Percentiles rank a stretch among this genome's conserved stretches.
These are phyloP conservation scores for Suillus spraguei DNA, from an alignment of 768 basidiomycete species.

Conservation along the genomic window DNA sequence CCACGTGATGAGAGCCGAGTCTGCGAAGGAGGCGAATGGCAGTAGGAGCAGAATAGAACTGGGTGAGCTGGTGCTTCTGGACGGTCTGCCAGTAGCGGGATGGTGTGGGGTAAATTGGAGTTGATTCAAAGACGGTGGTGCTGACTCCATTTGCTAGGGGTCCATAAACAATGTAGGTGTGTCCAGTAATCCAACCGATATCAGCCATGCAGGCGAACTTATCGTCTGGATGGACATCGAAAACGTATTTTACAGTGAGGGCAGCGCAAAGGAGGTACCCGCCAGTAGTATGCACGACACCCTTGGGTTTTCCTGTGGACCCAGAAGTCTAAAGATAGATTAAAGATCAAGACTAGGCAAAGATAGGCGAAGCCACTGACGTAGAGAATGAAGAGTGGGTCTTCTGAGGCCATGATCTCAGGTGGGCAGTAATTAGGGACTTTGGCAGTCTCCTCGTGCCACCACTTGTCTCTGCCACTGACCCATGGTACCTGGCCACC, in stretches of 20 bases:
- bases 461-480: conserved; percentile 89
- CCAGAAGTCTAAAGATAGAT: conserved; percentile 73
- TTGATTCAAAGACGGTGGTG: conserved; percentile 94
- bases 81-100: conserved; percentile 98
- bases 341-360: conserved; percentile 12
- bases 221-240: conserved; percentile 96
- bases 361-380: conserved; percentile 50
- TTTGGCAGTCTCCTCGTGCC: conserved; percentile 88
- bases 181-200: conserved; percentile 98
- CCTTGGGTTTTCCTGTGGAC: conserved; percentile 95
- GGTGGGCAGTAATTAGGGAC: conserved; percentile 89
- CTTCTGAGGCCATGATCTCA: conserved; percentile 88
- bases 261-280: conserved; percentile 93
- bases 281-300: conserved; percentile 88
- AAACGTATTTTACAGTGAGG: conserved; percentile 94
- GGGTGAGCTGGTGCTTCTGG: conserved; percentile 89
- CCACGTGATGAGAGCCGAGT: conserved; percentile 85
- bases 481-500: conserved; percentile 83
- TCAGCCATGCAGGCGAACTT: conserved; percentile 98
- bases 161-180: conserved; percentile 96
- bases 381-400: conserved; percentile 98
- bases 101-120: conserved; percentile 95
- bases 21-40: conserved; percentile 92
- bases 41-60: conserved; percentile 94
- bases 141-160: conserved; percentile 84